A percentile compares a stretch with the other conserved stretches of the same genome.
These are phyloP conservation scores for Paralagenidium karlingii DNA, from an alignment of 352 stramenopile species.

Conservation along the genomic window DNA sequence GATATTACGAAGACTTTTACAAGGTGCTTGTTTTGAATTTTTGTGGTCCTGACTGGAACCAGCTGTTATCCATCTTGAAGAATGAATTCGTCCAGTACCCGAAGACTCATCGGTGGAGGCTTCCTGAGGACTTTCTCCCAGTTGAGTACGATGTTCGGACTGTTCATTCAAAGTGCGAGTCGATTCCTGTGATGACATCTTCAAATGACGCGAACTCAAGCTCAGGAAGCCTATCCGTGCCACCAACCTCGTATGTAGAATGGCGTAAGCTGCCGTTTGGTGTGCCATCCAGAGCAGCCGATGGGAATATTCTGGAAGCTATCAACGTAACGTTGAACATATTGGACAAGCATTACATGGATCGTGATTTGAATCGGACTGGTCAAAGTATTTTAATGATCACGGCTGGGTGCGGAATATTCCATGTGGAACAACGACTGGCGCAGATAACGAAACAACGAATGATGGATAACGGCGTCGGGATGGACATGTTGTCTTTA, in stretches of 20 bases:
- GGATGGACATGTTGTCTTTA: conserved; percentile 96
- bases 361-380: conserved; percentile 91
- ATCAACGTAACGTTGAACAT: conserved; percentile 99
- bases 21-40: conserved; percentile 79
- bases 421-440: conserved; percentile 89
- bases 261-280: conserved; percentile 50
- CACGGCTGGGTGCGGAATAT: conserved; percentile 92
- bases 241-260: conserved; percentile 17
- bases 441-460: conserved; percentile 94
- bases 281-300: conserved; percentile 82
- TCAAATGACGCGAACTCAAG: not conserved
- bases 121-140: conserved; percentile 25
- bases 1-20: conserved; percentile 78
- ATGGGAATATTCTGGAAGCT: conserved; percentile 97
- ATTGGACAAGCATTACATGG: conserved; percentile 97
- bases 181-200: not conserved
- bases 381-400: conserved; percentile 95
- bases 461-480: conserved; percentile 99
- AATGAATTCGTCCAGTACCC: conserved; percentile 91
- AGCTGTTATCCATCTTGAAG: conserved; percentile 87
- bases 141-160: conserved; percentile 31
- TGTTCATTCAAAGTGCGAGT: not conserved
- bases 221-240: not conserved
- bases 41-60: conserved; percentile 85
- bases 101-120: conserved; percentile 46